These are phyloP conservation scores for Pseudogymnoascus sp. DNA, from an alignment of 2,329 filamentous ascomycete species.

Conservation along the genomic window DNA sequence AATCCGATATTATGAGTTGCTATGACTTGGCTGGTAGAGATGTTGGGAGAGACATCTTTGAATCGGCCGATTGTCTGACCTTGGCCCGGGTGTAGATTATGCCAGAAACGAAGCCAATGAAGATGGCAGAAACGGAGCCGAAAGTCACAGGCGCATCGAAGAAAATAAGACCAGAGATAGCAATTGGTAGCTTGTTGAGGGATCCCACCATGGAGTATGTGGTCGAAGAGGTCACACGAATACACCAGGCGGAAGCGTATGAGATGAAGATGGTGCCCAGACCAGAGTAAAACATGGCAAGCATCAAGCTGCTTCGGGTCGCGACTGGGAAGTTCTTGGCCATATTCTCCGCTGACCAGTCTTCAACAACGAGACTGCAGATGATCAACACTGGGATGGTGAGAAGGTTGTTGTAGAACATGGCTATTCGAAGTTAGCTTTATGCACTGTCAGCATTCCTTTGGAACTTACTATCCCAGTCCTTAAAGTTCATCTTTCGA, in stretches of 20 bases:
- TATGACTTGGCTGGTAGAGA: conserved; percentile 60
- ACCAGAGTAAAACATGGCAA: conserved; percentile 86
- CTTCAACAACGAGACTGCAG: conserved; percentile 72
- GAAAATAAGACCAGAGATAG: conserved; percentile 81
- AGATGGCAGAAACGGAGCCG: conserved; percentile 79
- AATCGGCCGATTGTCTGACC: conserved; percentile 66
- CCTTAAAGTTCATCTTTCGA: conserved; percentile 97
- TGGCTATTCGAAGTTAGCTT: conserved; percentile 50
- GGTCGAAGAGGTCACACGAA: conserved; percentile 87
- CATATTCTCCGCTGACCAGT: conserved; percentile 82
- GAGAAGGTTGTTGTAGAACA: conserved; percentile 98
- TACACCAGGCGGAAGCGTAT: conserved; percentile 96
- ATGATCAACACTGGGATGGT: conserved; percentile 82
- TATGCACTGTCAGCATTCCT: not conserved
- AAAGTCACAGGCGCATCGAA: conserved; percentile 87
- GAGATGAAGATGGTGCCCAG: conserved; percentile 89
- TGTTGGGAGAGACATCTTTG: conserved; percentile 62
- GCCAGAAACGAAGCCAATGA: conserved; percentile 79
- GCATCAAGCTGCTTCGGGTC: conserved; percentile 66
- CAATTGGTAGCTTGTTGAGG: conserved; percentile 93
- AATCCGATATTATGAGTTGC: conserved; percentile 33
- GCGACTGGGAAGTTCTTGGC: conserved; percentile 74
- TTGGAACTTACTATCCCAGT: conserved; percentile 78
- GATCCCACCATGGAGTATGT: conserved; percentile 96
- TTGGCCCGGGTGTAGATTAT: conserved; percentile 81